Percentiles rank a stretch among this genome's conserved stretches.
Evolutionary conservation across 2,329 filamentous ascomycete species (phyloP).

Genomic region (Fusarium chlamydosporum): DNA sequence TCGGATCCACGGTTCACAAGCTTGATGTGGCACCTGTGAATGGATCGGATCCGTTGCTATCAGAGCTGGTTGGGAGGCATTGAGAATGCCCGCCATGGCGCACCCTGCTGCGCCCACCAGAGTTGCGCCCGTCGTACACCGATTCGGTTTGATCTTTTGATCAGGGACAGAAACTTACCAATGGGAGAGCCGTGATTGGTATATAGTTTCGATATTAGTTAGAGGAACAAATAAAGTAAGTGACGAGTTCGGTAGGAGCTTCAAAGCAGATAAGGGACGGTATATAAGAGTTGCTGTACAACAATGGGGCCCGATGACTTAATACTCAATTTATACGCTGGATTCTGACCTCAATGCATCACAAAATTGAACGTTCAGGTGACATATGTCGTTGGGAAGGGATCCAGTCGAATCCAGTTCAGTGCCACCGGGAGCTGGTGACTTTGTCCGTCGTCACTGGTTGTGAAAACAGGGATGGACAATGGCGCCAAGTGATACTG

Average conservation of each 20-base stretch:
- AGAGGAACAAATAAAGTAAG: constrained; percentile 3
- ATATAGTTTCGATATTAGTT: constrained; percentile 27
- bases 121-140: constrained; percentile 49
- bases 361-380: constrained; percentile 44
- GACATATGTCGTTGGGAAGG: constrained; percentile 25
- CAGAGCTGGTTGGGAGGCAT: constrained; percentile 37
- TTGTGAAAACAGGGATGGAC: constrained; percentile 50
- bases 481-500: constrained; percentile 47
- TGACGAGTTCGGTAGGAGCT: constrained; percentile 11
- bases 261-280: constrained; percentile 11
- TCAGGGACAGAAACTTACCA: constrained; percentile 48
- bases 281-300: constrained; percentile 15
- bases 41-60: constrained; percentile 38
- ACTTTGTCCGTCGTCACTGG: constrained; percentile 48
- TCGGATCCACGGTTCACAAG: constrained; percentile 44
- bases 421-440: constrained; percentile 45
- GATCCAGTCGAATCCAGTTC: constrained; percentile 6
- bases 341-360: constrained; percentile 18
- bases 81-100: constrained; percentile 37
- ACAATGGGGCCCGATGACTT: constrained; percentile 11
- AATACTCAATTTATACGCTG: constrained; percentile 32
- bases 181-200: constrained; percentile 46
- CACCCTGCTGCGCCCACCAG: constrained; percentile 37
- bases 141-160: constrained; percentile 38
- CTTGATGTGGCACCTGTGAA: constrained; percentile 22